Base-by-base conservation (phyloP, 1,284 basidiomycete species). In the Ustilago curta region DNA sequence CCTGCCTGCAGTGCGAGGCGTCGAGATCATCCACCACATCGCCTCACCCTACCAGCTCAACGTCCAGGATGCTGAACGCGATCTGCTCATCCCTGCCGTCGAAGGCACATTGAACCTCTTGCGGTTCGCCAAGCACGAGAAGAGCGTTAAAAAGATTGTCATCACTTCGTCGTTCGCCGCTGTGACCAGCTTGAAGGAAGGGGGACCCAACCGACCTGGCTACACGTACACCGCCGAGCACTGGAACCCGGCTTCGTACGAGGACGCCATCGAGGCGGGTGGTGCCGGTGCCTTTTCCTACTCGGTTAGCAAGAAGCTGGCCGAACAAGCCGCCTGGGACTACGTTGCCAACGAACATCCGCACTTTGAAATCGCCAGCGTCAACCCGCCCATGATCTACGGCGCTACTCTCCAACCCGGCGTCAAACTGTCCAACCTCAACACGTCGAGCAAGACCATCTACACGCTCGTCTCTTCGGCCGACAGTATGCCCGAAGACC, bases 11-110 rank as follows among this genome's bases (percentile, higher is more conserved):
- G 56, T 86, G 25, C 47, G 76, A 14, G 84, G 82, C 4, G 78
- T 79, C 14, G 60, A 44, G 48, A 70, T 67, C 48, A 60, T 84
- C 31, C 65, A 71, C 42, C 71, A 78, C 32, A 57, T 58, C 2
- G 73, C 73, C 27, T 85, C 68, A 29, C 78, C 83, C 2, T 84
- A 79, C 67, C 76, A 82, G 52, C 60, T 79, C 49, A 66, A 77
- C 25, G 77, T 83, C 16, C 54, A 74, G 32, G 85, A 85, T 58
- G 77, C 83, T 16, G 78, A 81, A 60, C 69, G 70, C 31, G 83
- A 86, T 54, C 74, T 86, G 45, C 78, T 86, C 45, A 68, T 73
- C 19, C 85, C 85, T 0, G 85, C 85, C 11, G 70, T 85, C 35
- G 78, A 85, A 43, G 85, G 85, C 2, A 86, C 84, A 0, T 68